Conservation (phyloP, 2,329 filamentous ascomycete species). For the Endothia cerciana region DNA sequence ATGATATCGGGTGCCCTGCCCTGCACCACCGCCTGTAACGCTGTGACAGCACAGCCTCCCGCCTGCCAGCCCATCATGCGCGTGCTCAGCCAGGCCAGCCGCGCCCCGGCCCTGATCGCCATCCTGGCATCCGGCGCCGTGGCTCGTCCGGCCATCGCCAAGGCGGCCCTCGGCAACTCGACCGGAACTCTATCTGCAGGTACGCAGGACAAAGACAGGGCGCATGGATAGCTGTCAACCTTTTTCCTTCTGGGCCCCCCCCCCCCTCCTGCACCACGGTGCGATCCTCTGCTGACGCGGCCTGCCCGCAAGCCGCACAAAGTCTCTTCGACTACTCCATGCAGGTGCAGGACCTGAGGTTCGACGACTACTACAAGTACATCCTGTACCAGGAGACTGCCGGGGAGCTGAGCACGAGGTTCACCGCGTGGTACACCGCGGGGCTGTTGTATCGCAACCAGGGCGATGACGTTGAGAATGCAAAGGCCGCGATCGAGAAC, state of each 20-base stretch:
- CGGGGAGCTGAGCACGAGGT: slow-evolving; percentile 48
- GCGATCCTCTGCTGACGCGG: neutral
- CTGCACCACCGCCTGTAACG: neutral
- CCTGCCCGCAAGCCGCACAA: slow-evolving; percentile 38
- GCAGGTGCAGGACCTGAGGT: slow-evolving; percentile 44
- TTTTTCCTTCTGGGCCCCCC: neutral
- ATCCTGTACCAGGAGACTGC: slow-evolving; percentile 45
- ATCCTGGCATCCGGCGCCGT: neutral
- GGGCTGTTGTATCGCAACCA: slow-evolving; percentile 43
- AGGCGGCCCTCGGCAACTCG: neutral
- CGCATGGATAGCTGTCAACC: neutral
- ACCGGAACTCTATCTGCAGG: slow-evolving; percentile 18
- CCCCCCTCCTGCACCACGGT: too few relatives aligned
- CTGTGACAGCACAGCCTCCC: neutral
- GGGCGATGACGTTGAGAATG: slow-evolving; percentile 41
- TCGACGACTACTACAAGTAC: slow-evolving; percentile 46
- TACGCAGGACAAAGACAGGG: too few relatives aligned
- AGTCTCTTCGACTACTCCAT: slow-evolving; percentile 46
- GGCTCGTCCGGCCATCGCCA: neutral
- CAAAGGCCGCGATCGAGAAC: slow-evolving; percentile 41
- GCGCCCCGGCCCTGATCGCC: neutral
- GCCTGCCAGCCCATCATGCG: slow-evolving; percentile 10
- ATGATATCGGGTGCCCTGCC: neutral
- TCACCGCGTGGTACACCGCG: slow-evolving; percentile 47
- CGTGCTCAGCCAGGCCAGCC: neutral